Conservation (phyloP, 768 basidiomycete genomes). For the Boletellus ananas region DNA sequence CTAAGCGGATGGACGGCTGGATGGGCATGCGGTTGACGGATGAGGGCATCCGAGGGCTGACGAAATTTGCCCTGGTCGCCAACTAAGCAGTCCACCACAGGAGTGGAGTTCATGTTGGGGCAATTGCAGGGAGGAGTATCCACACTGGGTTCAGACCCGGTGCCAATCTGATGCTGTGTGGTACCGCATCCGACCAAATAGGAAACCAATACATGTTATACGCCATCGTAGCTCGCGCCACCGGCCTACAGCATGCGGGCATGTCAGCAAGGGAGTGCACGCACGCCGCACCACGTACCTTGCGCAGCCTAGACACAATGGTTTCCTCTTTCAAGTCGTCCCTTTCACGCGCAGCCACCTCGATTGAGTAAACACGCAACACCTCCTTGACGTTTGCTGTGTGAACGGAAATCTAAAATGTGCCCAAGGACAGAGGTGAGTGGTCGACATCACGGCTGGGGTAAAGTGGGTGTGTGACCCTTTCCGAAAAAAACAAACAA, state of each 20-base stretch:
- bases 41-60: constrained; percentile 59
- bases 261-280: constrained; percentile 15
- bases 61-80: constrained; percentile 37
- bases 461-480: constrained; percentile 25
- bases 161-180: constrained; percentile 16
- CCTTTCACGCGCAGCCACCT: constrained; percentile 79
- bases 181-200: constrained; percentile 10
- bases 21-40: constrained; percentile 79
- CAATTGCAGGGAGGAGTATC: neutral
- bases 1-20: constrained; percentile 81
- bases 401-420: constrained; percentile 83
- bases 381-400: constrained; percentile 81
- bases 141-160: constrained; percentile 11
- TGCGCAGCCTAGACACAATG: constrained; percentile 76
- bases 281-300: constrained; percentile 47
- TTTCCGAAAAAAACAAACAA: constrained; percentile 5
- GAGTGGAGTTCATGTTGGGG: constrained; percentile 1
- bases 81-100: constrained; percentile 12
- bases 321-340: constrained; percentile 87
- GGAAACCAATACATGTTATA: constrained; percentile 37
- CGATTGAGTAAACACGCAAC: constrained; percentile 76
- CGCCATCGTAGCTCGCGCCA: constrained; percentile 86
- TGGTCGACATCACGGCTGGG: constrained; percentile 23
- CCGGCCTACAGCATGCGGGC: constrained; percentile 54
- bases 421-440: constrained; percentile 17